A percentile compares a stretch with the other conserved stretches of the same genome.
phyloP scores from a whole-genome alignment of 129 eudicot genomes.

The Apium graveolens region DNA sequence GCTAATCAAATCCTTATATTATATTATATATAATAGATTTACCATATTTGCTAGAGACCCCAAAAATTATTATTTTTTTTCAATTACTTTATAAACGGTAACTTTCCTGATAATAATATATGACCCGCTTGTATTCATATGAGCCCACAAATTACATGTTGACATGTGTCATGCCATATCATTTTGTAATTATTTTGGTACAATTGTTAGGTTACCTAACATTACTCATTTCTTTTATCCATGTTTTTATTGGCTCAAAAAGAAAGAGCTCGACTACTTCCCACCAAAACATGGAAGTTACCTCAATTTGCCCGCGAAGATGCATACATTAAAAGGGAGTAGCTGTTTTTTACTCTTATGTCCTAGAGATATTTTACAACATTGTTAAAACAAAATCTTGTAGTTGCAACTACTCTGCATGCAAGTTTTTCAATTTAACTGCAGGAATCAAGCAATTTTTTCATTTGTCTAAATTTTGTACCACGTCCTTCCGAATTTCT shows the following conservation, averaged over 20 bases:
- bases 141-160: too few species aligned
- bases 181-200: too few species aligned
- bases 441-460: background rate
- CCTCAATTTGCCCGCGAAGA: background rate
- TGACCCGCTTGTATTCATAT: too few species aligned
- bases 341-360: background rate
- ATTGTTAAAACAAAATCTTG: background rate
- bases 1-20: too few species aligned
- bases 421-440: background rate
- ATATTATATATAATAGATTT: too few species aligned
- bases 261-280: background rate
- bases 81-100: too few species aligned
- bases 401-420: background rate
- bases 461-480: background rate
- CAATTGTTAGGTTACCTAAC: too few species aligned
- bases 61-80: too few species aligned
- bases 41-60: too few species aligned
- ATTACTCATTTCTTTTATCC: background rate
- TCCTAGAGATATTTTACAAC: background rate
- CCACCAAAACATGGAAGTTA: background rate
- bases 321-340: background rate
- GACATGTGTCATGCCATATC: too few species aligned
- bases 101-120: too few species aligned
- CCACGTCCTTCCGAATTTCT: background rate
- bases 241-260: background rate